Evolutionary conservation across 768 basidiomycete species (phyloP).

Genomic region (Suillus brevipes): DNA sequence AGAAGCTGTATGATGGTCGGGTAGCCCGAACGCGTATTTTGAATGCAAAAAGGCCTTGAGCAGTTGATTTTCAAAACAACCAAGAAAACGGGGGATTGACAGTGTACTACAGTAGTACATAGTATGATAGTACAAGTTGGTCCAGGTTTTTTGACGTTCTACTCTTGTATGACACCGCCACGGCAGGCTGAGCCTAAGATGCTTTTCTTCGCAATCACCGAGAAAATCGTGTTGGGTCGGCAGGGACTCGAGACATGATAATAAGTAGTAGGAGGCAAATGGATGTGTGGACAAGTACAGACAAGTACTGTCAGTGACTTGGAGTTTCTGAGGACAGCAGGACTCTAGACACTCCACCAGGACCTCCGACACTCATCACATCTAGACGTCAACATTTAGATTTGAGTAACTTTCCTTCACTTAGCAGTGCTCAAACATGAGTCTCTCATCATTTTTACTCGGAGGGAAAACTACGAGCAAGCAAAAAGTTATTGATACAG

Average conservation of each 20-base stretch:
- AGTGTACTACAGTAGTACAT: too few species aligned
- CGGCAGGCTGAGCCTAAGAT: neutral
- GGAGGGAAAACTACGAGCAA: conserved; percentile 33
- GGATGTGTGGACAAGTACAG: too few species aligned
- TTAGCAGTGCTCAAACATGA: conserved; percentile 38
- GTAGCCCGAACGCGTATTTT: neutral
- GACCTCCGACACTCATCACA: neutral
- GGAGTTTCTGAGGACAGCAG: too few species aligned
- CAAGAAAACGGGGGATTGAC: neutral
- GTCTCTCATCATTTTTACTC: conserved; percentile 55
- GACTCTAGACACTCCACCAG: neutral
- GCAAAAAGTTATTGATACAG: conserved; percentile 50
- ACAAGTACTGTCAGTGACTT: too few species aligned
- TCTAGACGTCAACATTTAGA: neutral
- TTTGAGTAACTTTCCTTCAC: neutral
- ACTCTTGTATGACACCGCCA: neutral
- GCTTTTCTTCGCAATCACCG: too few species aligned
- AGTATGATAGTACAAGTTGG: neutral
- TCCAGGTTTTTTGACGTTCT: neutral
- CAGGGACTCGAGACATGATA: too few species aligned
- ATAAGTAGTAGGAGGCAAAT: too few species aligned
- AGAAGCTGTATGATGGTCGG: neutral
- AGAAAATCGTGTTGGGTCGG: too few species aligned
- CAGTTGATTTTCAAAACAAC: neutral
- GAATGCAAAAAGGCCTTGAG: neutral